Evolutionary conservation across 2,329 filamentous ascomycete species (phyloP).

Genomic region (Lecanicillium sp.): DNA sequence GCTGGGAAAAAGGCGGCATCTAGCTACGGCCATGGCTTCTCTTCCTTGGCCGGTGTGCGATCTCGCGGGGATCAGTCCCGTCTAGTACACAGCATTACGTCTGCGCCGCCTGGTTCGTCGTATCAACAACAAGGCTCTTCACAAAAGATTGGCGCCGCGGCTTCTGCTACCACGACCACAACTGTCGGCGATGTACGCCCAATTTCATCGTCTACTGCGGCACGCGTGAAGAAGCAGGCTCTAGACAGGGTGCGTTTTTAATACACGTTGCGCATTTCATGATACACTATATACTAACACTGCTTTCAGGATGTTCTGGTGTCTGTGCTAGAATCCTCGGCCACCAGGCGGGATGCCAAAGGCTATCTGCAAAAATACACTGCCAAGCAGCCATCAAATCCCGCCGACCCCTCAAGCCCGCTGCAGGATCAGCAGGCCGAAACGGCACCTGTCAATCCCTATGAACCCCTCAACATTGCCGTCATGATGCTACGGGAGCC

Average conservation of each 20-base stretch:
- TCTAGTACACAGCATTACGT: slow-evolving; percentile 2
- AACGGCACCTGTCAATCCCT: slow-evolving; percentile 9
- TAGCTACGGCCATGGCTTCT: slow-evolving; percentile 16
- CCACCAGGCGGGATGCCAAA: slow-evolving; percentile 87
- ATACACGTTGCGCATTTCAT: not conserved
- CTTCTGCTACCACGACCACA: slow-evolving; percentile 6
- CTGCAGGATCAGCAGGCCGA: not conserved
- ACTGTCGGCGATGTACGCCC: slow-evolving; percentile 9
- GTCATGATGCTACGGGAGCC: slow-evolving; percentile 77
- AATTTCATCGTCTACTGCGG: slow-evolving; percentile 22
- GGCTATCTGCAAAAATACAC: slow-evolving; percentile 83
- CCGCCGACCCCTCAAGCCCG: slow-evolving; percentile 13
- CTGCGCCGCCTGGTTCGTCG: not conserved
- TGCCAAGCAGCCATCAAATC: slow-evolving; percentile 20
- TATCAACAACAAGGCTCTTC: slow-evolving; percentile 2
- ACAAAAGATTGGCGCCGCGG: slow-evolving; percentile 7
- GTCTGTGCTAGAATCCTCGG: slow-evolving; percentile 78
- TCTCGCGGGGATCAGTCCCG: slow-evolving; percentile 6
- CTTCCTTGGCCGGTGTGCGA: not conserved
- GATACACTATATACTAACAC: not conserved
- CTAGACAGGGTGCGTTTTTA: slow-evolving; percentile 22
- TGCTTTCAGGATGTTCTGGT: slow-evolving; percentile 67
- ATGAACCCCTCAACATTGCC: slow-evolving; percentile 54
- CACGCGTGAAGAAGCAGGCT: slow-evolving; percentile 22
- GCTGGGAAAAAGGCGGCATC: slow-evolving; percentile 32